Base-by-base conservation (phyloP, 495 filamentous ascomycete species). In the Penicillium cataractarum region DNA sequence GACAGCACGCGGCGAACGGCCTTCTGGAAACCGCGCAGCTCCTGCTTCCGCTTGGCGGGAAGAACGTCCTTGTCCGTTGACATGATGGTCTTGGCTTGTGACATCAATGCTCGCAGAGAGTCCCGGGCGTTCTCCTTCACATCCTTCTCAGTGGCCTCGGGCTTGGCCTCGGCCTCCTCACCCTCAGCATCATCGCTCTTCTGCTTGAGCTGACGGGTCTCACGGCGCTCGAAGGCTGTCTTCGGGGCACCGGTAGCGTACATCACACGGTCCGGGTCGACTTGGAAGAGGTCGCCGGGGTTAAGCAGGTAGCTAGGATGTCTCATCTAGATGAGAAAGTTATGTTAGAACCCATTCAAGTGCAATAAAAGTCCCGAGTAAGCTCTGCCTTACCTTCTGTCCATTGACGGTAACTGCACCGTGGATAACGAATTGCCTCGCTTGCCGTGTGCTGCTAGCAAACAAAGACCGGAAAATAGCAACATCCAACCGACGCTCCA, bases 231-330 rank as follows among this genome's bases (percentile, higher is more conserved):
- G 21, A 68, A 65, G 48, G 72, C 80, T 21, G 78, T 71, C 71
- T 94, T 96, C 10, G 84, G 83, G 2, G 82, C 83, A 33, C 95
- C 95, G 10, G 92, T 97, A 24, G 92, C 95, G 65, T 78, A 90
- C 76, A 99, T 83, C 32, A 98, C 96, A 60, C 87, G 86, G 6
- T 95, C 92, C 44, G 89, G 84, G 8, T 97, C 90, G 70, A 99
- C 96, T 70, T 94, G 91, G 84, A 98, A 99, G 82, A 99, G 90
- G 72, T 99, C 95, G 52, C 95, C 95, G 10, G 95, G 95, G 76
- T 99, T 99, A 29, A 99, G 88, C 70, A 93, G 90, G 78, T 98
- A 99, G 63, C 92, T 89, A 1, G 95, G 93, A 71, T 97, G 88
- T 50, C 81, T 84, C 91, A 98, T 96, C 95, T 97, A 67, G 29